Conservation (phyloP, 371 early-diverging fungal species). For the Mucor velutinosus region DNA sequence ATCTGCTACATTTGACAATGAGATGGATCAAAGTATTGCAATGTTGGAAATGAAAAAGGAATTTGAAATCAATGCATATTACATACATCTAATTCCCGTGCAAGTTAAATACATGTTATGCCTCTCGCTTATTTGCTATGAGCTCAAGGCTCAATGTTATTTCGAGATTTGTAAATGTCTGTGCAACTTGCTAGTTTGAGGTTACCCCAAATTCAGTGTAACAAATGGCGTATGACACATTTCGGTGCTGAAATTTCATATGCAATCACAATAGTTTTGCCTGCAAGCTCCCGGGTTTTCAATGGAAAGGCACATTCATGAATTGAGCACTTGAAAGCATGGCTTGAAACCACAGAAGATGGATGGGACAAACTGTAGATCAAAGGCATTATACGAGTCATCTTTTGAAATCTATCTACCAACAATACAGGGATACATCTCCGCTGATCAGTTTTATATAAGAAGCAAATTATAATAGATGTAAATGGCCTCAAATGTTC, state of each 20-base stretch:
- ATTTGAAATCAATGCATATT: neutral
- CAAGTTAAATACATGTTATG: neutral
- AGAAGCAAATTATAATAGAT: slow-evolving; percentile 5
- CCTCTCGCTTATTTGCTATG: neutral
- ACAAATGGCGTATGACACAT: neutral
- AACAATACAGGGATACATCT: slow-evolving; percentile 1
- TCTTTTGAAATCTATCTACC: neutral
- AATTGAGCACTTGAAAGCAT: too few relatives aligned
- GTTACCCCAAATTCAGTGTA: neutral
- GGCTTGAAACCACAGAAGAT: neutral
- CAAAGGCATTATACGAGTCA: neutral
- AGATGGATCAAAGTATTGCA: neutral
- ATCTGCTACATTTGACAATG: neutral
- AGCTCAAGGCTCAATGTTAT: neutral
- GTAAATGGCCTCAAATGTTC: neutral
- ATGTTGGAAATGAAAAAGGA: neutral
- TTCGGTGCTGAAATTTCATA: neutral
- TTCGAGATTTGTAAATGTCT: neutral
- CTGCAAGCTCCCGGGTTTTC: neutral
- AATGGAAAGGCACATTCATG: neutral
- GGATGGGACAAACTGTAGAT: neutral
- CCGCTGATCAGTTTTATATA: slow-evolving; percentile 4
- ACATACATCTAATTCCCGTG: neutral
- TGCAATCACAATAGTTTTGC: neutral
- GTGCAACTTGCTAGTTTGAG: neutral